Evolutionary conservation across 148 eudicot species (phyloP), one percentile per base, ranked within the genome.

Genomic region (Linanthus parryae): DNA sequence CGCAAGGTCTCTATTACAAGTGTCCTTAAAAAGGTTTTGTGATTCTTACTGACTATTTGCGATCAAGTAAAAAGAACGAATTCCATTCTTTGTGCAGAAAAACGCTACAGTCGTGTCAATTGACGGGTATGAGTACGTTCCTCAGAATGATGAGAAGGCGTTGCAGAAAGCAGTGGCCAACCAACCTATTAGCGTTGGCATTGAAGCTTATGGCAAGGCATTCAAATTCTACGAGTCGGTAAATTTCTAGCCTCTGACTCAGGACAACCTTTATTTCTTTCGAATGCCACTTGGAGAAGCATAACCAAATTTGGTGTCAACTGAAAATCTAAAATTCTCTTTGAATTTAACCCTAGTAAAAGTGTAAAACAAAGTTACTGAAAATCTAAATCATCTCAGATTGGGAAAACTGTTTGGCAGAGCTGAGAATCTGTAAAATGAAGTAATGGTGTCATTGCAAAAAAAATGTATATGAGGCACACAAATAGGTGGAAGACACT

Each of bases 141-240:
- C 63, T 23, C 57, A 42, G 12, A 68, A 68, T 22, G 57, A 68
- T 13, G 73, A 68, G 67, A 68, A 68, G 50, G 54, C 67, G 3
- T 37, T 68, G 52, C 67, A 62, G 43, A 68, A 61, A 53, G 72
- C 72, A 2, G 64, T 52, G 55, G 71, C 67, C 1, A 61, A 52
- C 41, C 72, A 66, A 28, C 72, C 72, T 0, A 49, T 72, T 2
- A 50, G 60, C 17, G 67, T 66, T 22, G 71, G 68, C 57, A 62
- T 72, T 28, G 76, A 72, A 49, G 76, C 53, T 37, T 46, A 63
- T 50, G 63, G 73, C 53, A 61, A 42, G 50, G 56, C 44, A 3
- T 67, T 61, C 31, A 67, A 68, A 15, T 39, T 68, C 28, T 68
- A 68, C 22, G 57, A 62, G 15, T 68, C 67, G 12, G 73, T 68